Conservation (phyloP, 192 early-diverging fungal genomes). For the Coemansia pectinata region DNA sequence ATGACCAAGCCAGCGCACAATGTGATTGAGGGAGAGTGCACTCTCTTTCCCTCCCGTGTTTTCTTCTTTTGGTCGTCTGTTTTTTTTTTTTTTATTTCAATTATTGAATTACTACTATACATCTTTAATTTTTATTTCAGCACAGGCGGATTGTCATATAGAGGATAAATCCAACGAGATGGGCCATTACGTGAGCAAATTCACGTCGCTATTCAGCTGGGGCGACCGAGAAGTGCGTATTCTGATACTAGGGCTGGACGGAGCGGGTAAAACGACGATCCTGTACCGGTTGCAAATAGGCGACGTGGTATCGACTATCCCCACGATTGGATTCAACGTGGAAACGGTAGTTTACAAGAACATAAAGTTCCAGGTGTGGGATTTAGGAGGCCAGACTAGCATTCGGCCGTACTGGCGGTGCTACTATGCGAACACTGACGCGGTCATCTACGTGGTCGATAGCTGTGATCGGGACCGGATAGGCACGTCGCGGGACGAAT, state of each 20-base stretch:
- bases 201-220: slow-evolving; percentile 1
- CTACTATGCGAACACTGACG: slow-evolving; percentile 83
- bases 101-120: background rate
- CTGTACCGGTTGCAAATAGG: slow-evolving; percentile 60
- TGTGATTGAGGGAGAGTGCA: background rate
- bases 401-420: slow-evolving; percentile 86
- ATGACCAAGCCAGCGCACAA: background rate
- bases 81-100: background rate
- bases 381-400: slow-evolving; percentile 91
- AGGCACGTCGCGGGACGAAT: slow-evolving; percentile 78
- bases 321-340: slow-evolving; percentile 77
- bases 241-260: slow-evolving; percentile 60
- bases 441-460: slow-evolving; percentile 86
- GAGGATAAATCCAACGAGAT: background rate
- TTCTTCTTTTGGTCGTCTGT: background rate
- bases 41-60: background rate
- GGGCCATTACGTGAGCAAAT: slow-evolving; percentile 9
- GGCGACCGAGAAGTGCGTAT: slow-evolving; percentile 61
- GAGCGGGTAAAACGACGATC: slow-evolving; percentile 59
- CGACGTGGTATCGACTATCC: slow-evolving; percentile 59
- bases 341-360: slow-evolving; percentile 88
- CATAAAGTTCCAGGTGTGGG: slow-evolving; percentile 80
- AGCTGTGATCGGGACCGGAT: slow-evolving; percentile 85
- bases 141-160: background rate
- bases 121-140: background rate